Evolutionary conservation across 2,329 filamentous ascomycete genomes (phyloP), one percentile per base, ranked within the genome.

Genomic region (Alternaria rosae): DNA sequence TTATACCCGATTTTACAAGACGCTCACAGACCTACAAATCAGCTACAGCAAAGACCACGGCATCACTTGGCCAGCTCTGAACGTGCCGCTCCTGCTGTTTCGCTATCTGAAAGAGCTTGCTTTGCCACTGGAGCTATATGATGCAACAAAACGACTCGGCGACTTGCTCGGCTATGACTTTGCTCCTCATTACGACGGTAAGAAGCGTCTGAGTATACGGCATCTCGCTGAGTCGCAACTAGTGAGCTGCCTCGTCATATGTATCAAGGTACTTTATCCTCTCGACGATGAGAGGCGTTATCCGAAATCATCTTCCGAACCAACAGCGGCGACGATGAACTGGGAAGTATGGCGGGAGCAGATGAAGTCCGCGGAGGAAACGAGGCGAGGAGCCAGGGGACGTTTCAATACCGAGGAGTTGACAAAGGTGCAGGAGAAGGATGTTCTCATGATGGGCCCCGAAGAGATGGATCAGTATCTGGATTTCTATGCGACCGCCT

Each of bases 221-320:
- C 80, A 62, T 79, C 83, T 61, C 79, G 83, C 95, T 0, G 95
- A 98, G 72, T 82, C 92, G 6, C 86, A 91, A 44, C 81, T 97
- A 1, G 83, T 93, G 57, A 85, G 89, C 5, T 81, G 92, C 4
- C 78, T 97, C 4, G 82, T 97, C 3, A 84, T 97, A 13, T 88
- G 91, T 5, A 88, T 91, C 4, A 97, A 97, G 71, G 78, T 97
- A 3, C 83, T 91, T 20, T 93, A 92, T 70, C 92, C 94, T 0
- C 88, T 97, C 45, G 88, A 92, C 70, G 81, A 82, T 21, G 71
- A 84, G 12, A 77, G 82, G 54, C 82, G 89, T 43, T 82, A 83
- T 67, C 85, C 85, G 8, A 78, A 74, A 35, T 83, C 82, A 17
- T 67, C 81, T 13, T 80, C 81, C 10, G 89, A 92, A 60, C 85